phyloP scores from a whole-genome alignment of 1,284 basidiomycete species.

The Moesziomyces globuligerus region DNA sequence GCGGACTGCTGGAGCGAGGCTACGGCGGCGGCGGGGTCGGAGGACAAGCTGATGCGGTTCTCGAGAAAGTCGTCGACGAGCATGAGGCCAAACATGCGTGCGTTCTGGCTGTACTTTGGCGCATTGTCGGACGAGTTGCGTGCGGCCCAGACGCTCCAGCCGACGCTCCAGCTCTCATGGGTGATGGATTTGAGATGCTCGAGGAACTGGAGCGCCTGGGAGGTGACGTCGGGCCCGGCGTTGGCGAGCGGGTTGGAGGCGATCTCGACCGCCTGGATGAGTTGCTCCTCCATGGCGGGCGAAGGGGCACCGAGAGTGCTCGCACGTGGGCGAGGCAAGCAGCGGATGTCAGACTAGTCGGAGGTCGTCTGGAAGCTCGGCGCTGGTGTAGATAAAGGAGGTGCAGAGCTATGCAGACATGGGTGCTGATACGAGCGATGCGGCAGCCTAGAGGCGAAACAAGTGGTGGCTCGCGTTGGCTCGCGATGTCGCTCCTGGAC shows the following conservation, averaged over 20 bases:
- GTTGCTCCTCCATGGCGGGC: slow-evolving; percentile 69
- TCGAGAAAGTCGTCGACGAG: slow-evolving; percentile 87
- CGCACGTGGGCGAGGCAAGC: too few species aligned
- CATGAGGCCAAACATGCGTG: slow-evolving; percentile 83
- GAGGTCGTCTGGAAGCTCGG: too few species aligned
- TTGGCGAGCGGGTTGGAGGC: slow-evolving; percentile 77
- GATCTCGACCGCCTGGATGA: slow-evolving; percentile 83
- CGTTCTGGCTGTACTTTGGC: slow-evolving; percentile 77
- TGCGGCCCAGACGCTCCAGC: slow-evolving; percentile 63
- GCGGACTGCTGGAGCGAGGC: slow-evolving; percentile 61
- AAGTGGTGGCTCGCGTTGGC: too few species aligned
- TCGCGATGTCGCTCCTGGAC: too few species aligned
- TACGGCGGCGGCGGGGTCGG: slow-evolving; percentile 55
- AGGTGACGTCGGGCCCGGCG: slow-evolving; percentile 71
- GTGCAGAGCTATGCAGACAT: slow-evolving; percentile 1
- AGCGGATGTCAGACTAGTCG: too few species aligned
- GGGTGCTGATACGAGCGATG: not conserved
- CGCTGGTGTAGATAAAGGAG: not conserved
- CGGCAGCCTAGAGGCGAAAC: too few species aligned
- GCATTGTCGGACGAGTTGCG: slow-evolving; percentile 72
- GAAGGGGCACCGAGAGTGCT: not conserved
- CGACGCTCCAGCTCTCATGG: slow-evolving; percentile 76
- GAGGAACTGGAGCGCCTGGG: slow-evolving; percentile 83
- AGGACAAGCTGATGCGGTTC: slow-evolving; percentile 70
- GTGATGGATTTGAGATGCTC: slow-evolving; percentile 79